phyloP scores from a whole-genome alignment of 768 basidiomycete genomes.

The Leucogyrophana mollusca region DNA sequence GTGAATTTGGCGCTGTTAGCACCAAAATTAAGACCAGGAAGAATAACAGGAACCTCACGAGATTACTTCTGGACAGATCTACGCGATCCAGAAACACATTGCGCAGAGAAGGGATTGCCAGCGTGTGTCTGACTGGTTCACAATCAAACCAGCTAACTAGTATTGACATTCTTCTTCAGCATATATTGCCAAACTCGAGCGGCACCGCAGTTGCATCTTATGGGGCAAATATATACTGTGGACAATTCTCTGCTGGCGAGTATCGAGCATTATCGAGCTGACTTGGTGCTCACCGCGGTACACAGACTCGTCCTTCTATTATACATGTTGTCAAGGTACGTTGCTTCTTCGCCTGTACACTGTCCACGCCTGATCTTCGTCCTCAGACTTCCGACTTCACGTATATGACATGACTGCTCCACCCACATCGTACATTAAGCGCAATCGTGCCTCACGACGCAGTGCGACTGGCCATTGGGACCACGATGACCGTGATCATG shows the following conservation, averaged over 20 bases:
- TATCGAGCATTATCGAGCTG: neutral
- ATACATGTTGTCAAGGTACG: conserved; percentile 84
- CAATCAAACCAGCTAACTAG: conserved; percentile 2
- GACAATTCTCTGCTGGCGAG: conserved; percentile 76
- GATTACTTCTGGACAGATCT: conserved; percentile 43
- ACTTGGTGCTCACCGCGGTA: conserved; percentile 6
- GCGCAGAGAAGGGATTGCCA: conserved; percentile 52
- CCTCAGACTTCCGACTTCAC: conserved; percentile 83
- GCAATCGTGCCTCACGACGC: conserved; percentile 8
- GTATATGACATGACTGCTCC: conserved; percentile 77
- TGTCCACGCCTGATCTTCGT: conserved; percentile 2
- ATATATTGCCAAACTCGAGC: conserved; percentile 72
- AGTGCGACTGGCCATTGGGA: conserved; percentile 18
- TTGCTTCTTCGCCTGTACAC: neutral
- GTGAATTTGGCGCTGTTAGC: conserved; percentile 75
- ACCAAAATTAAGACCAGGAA: conserved; percentile 45
- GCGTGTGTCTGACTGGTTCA: conserved; percentile 38
- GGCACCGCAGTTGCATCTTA: conserved; percentile 80
- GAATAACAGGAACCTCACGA: conserved; percentile 47
- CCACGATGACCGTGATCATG: conserved; percentile 39
- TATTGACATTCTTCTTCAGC: conserved; percentile 43
- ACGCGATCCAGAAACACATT: conserved; percentile 29
- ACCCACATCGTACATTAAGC: conserved; percentile 21
- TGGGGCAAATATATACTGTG: conserved; percentile 75
- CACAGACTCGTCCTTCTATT: conserved; percentile 86